phyloP scores from a whole-genome alignment of 345 rosid genomes.

The Hibiscus tridactylites region DNA sequence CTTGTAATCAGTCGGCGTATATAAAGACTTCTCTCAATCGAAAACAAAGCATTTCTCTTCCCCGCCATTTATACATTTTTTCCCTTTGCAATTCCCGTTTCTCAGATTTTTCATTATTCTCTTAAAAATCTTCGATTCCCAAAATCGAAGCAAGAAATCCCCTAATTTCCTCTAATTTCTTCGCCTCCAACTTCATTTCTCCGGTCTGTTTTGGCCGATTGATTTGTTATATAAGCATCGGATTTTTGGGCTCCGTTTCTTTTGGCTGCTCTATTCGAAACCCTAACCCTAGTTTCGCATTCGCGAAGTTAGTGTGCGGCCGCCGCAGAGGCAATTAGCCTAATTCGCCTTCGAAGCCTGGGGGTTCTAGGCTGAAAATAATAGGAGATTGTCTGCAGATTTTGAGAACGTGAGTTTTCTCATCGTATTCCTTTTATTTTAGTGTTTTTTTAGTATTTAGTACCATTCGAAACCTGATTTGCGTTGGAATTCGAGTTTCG shows the following conservation, averaged over 20 bases:
- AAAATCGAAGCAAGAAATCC: background rate
- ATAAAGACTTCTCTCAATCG: background rate
- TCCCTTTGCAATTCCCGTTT: background rate
- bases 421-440: background rate
- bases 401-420: background rate
- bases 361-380: too few relatives aligned
- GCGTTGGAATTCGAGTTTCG: background rate
- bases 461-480: background rate
- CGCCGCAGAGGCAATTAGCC: background rate
- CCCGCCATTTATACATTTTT: background rate
- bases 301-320: background rate
- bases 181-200: background rate
- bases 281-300: conserved; percentile 6
- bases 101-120: background rate
- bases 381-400: too few relatives aligned
- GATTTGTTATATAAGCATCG: background rate
- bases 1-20: background rate
- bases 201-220: background rate
- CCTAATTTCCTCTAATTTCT: background rate
- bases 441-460: background rate
- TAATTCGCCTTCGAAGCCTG: background rate
- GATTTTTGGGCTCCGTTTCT: background rate
- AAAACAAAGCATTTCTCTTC: background rate
- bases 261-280: background rate
- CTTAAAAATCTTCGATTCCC: background rate